Conservation (phyloP, 1,284 basidiomycete genomes). For the Fomitopsis palustris region DNA sequence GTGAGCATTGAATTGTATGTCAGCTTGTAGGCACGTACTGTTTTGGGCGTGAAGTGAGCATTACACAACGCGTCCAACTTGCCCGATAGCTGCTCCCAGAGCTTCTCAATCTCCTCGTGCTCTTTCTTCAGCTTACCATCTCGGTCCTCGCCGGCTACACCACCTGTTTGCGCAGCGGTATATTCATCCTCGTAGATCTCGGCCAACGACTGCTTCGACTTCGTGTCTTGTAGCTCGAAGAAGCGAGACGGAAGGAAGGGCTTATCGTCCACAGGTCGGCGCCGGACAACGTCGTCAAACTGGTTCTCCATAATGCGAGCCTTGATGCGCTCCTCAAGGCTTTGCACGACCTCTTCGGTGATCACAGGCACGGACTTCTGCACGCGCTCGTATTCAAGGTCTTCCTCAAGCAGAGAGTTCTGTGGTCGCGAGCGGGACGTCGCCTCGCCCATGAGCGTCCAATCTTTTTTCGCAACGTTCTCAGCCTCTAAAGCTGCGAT, state of each 20-base stretch:
- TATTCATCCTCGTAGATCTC: conserved; percentile 98
- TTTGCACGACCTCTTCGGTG: conserved; percentile 84
- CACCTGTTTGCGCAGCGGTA: conserved; percentile 58
- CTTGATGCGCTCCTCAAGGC: conserved; percentile 91
- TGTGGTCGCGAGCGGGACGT: conserved; percentile 79
- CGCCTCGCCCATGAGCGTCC: conserved; percentile 93
- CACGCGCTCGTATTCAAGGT: conserved; percentile 92
- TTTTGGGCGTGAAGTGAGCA: conserved; percentile 94
- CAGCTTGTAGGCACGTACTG: conserved; percentile 46
- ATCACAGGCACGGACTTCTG: conserved; percentile 87
- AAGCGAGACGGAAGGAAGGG: conserved; percentile 89
- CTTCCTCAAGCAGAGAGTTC: conserved; percentile 91
- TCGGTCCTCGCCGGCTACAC: conserved; percentile 63
- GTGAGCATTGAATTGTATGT: conserved; percentile 2
- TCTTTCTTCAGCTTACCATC: conserved; percentile 89
- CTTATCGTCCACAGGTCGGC: conserved; percentile 75
- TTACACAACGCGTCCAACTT: conserved; percentile 95
- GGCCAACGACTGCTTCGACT: conserved; percentile 86
- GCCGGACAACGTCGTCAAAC: conserved; percentile 91
- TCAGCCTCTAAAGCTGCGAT: conserved; percentile 70
- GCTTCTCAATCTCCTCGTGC: conserved; percentile 79
- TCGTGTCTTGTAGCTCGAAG: conserved; percentile 88
- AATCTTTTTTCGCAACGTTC: conserved; percentile 74
- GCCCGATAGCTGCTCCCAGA: conserved; percentile 85
- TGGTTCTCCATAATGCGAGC: conserved; percentile 81